Evolutionary conservation across 371 early-diverging fungal genomes (phyloP), one percentile per base, ranked within the genome.

Genomic region (Mortierella sp.): DNA sequence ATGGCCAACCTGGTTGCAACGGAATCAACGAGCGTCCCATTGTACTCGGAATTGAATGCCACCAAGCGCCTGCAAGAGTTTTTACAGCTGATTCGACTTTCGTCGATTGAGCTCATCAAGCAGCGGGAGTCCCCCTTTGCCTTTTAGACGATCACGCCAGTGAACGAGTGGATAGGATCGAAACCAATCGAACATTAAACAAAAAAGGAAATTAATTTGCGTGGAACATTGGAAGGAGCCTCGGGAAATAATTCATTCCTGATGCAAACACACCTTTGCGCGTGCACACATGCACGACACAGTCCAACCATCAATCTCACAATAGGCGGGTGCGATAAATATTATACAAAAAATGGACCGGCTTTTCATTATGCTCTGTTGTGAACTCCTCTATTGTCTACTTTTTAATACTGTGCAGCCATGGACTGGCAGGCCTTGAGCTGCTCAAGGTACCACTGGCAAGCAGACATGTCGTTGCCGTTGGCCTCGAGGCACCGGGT

Each of bases 391-490:
- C n/a, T n/a, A n/a, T n/a, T 44, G 6, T 44, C 44, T 5, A 15
- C 6, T 30, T 9, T 37, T 60, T 75, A 75, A 50, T 75, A 75
- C 54, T 83, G 81, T 59, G 84, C 73, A 61, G 87, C 79, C 86
- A 88, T 87, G 58, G 88, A 82, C 82, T 92, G 92, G 86, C 95
- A 96, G 52, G 90, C 86, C 88, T 94, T 94, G 79, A 95, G 87
- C 82, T 90, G 87, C 78, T 96, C 95, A 34, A 94, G 82, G 80
- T 94, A 94, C 87, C 90, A 93, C 81, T 92, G 90, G 86, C 95
- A 96, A 19, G 89, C 87, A 44, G 70, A 73, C 75, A 93, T 87
- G 66, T 94, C 94, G 70, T 91, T 89, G 73, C 86, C 85, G 80
- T 86, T 93, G 68, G 83, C 68, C 71, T 95, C 95, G 54, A 96